A percentile compares a stretch with the other conserved stretches of the same genome.
Evolutionary conservation across 2,329 filamentous ascomycete species (phyloP).

Genomic region (Stylonectria norvegica): DNA sequence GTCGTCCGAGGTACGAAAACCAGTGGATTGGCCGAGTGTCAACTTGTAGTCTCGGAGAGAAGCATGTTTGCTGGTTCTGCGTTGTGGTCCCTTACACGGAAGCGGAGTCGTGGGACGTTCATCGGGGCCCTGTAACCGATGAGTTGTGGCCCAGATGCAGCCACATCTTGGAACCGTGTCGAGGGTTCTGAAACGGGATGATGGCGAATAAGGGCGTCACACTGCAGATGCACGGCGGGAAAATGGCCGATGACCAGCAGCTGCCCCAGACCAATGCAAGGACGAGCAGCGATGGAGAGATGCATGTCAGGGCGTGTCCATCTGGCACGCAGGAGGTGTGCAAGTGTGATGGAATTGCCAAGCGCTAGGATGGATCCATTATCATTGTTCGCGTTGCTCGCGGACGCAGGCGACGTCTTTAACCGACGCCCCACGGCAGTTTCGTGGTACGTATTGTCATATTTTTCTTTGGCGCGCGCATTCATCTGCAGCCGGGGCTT

Average conservation of each 20-base stretch:
- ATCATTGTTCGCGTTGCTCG: background rate
- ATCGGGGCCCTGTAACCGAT: slow-evolving; percentile 1
- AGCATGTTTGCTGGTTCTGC: background rate
- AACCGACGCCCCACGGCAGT: background rate
- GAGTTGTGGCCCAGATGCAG: slow-evolving; percentile 13
- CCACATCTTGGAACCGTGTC: slow-evolving; percentile 11
- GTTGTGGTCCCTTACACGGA: background rate
- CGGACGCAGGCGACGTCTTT: background rate
- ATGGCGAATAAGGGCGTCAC: slow-evolving; percentile 6
- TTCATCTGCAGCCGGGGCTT: slow-evolving; percentile 1
- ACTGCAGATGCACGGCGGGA: slow-evolving; percentile 10
- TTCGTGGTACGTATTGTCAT: background rate
- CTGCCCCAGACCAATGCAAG: background rate
- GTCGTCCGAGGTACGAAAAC: no score
- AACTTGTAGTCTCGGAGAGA: background rate
- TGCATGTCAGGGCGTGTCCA: background rate
- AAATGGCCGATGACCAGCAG: slow-evolving; percentile 7
- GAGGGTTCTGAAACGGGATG: slow-evolving; percentile 7
- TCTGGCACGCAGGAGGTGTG: background rate
- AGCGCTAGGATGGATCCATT: background rate
- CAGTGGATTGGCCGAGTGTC: background rate
- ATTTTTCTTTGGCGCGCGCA: slow-evolving; percentile 1
- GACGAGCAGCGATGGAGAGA: background rate
- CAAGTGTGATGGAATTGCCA: background rate
- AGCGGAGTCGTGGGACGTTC: background rate